Evolutionary conservation across 106 monocot genomes (phyloP).

Genomic region (Triglochin maritima): DNA sequence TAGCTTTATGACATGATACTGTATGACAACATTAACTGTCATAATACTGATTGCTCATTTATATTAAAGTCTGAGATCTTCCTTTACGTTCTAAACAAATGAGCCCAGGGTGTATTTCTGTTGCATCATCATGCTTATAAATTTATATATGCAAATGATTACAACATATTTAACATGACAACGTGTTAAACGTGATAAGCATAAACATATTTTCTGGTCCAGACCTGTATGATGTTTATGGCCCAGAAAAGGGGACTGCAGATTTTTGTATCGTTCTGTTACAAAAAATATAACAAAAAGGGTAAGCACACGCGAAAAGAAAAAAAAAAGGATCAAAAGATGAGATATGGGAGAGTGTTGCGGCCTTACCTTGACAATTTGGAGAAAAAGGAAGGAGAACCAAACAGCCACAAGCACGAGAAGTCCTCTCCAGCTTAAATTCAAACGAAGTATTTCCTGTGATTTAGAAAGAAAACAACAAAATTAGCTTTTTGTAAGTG

Average conservation of each 20-base stretch:
- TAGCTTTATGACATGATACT: too few species aligned
- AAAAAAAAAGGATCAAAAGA: neutral
- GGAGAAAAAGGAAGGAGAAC: slow-evolving; percentile 69
- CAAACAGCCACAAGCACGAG: slow-evolving; percentile 57
- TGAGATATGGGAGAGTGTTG: neutral
- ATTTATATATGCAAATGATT: too few species aligned
- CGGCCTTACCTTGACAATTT: slow-evolving; percentile 69
- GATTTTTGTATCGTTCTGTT: slow-evolving; percentile 39
- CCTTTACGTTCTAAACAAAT: too few species aligned
- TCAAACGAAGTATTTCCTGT: slow-evolving; percentile 60
- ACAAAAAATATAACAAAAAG: neutral
- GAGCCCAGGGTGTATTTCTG: too few species aligned
- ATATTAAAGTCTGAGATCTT: too few species aligned
- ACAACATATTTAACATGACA: too few species aligned
- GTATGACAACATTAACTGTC: too few species aligned
- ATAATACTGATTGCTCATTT: too few species aligned
- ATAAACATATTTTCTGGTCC: neutral
- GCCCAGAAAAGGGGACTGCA: slow-evolving; percentile 74
- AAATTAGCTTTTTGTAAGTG: too few species aligned
- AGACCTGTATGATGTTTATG: slow-evolving; percentile 72
- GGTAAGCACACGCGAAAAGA: neutral
- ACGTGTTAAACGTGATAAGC: too few species aligned
- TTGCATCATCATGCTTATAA: too few species aligned
- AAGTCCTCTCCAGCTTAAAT: slow-evolving; percentile 71
- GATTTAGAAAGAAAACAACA: neutral